Conservation (phyloP, 169 alveolate species). For the Perkinsus chesapeaki region DNA sequence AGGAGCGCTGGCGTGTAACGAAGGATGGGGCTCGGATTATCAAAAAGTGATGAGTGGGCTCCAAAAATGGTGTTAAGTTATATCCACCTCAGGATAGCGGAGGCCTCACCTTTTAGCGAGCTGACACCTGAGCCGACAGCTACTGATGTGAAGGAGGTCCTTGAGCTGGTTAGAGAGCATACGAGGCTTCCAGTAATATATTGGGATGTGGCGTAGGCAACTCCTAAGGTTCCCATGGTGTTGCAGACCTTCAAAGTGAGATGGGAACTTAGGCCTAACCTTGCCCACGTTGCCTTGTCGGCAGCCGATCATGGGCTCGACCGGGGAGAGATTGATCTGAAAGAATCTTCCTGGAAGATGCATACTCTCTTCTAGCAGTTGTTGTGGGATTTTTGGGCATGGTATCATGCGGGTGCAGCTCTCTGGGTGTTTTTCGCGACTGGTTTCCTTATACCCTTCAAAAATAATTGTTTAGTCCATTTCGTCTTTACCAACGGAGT, state of each 20-base stretch:
- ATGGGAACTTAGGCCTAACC: too few species aligned
- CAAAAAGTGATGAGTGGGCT: not conserved
- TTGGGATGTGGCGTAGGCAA: not conserved
- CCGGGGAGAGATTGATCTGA: too few species aligned
- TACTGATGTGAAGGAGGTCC: not conserved
- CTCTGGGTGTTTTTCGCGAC: too few species aligned
- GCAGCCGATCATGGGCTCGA: too few species aligned
- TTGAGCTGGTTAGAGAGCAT: not conserved
- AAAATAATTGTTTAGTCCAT: too few species aligned
- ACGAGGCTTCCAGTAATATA: not conserved
- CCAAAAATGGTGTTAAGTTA: not conserved
- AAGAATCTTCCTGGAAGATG: too few species aligned
- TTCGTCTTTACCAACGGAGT: too few species aligned
- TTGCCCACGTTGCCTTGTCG: too few species aligned
- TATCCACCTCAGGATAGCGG: not conserved
- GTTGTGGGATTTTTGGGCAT: too few species aligned
- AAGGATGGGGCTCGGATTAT: not conserved
- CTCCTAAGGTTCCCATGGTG: not conserved
- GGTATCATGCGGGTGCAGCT: too few species aligned
- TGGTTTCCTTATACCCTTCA: too few species aligned
- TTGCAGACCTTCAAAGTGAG: not conserved
- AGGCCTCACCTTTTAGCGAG: not conserved
- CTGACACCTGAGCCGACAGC: not conserved
- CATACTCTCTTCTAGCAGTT: too few species aligned
- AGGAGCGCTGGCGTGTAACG: not conserved